A percentile compares a stretch with the other conserved stretches of the same genome.
phyloP scores from a whole-genome alignment of 1,139 yeast genomes.

The Yamadazyma oceani region DNA sequence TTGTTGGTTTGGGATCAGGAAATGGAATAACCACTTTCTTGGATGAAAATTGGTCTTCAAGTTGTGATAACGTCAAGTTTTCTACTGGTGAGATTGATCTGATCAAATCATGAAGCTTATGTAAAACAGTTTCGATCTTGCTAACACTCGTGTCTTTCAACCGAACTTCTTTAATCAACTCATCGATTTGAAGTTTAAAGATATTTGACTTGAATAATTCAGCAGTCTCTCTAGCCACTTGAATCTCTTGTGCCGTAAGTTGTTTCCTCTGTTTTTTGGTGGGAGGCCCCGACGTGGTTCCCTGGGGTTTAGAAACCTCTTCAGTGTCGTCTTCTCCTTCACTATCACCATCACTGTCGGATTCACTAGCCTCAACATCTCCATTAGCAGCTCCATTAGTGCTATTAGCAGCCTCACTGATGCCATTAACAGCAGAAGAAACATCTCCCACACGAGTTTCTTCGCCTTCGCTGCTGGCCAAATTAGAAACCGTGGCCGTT shows the following conservation, averaged over 20 bases:
- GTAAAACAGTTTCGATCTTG: slow-evolving; percentile 74
- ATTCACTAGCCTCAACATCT: neutral
- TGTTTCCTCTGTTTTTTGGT: slow-evolving; percentile 38
- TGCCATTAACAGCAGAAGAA: neutral
- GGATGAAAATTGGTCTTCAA: slow-evolving; percentile 46
- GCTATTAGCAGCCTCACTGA: neutral
- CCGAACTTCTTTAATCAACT: slow-evolving; percentile 74
- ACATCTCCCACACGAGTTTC: neutral
- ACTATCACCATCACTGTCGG: slow-evolving; percentile 13
- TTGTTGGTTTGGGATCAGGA: slow-evolving; percentile 82
- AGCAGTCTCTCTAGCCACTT: slow-evolving; percentile 89
- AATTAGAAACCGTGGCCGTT: neutral
- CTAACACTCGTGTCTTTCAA: slow-evolving; percentile 68
- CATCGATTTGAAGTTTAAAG: slow-evolving; percentile 92
- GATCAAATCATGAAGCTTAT: slow-evolving; percentile 69
- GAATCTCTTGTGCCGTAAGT: slow-evolving; percentile 80
- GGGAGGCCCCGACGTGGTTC: slow-evolving; percentile 18
- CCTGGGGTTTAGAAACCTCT: slow-evolving; percentile 3
- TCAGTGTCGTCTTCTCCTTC: slow-evolving; percentile 15
- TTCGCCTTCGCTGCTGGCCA: neutral
- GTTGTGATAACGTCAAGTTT: slow-evolving; percentile 53
- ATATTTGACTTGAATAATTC: slow-evolving; percentile 92
- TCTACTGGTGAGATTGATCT: slow-evolving; percentile 58
- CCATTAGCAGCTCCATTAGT: neutral
- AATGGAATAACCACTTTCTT: slow-evolving; percentile 70